Evolutionary conservation across 139 green algal genomes (phyloP), one percentile per base, ranked within the genome.

Genomic region (Volvox africanus): DNA sequence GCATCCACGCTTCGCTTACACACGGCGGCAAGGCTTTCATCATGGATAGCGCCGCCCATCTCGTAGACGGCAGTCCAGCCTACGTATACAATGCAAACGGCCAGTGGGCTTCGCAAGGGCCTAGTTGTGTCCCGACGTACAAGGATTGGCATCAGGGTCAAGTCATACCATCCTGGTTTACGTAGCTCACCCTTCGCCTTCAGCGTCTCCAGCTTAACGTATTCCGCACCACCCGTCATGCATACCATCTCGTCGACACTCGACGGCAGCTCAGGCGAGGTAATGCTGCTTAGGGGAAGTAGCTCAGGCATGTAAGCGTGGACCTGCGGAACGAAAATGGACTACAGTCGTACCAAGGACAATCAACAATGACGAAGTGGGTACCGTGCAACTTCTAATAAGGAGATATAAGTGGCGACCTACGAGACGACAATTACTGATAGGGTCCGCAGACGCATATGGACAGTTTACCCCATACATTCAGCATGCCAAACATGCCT

Each of bases 261-360:
- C 32, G 88, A 85, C 20, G 92, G 92, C 19, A 82, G 61, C 76
- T 65, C 73, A 55, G 92, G 81, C 85, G 82, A 68, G 77, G 93
- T 93, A 26, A 97, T 92, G 20, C 93, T 61, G 62, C 22, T 87
- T 0, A 91, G 35, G 3, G 88, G 76, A 19, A 96, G 89, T 17
- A 82, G 91, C 65, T 93, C 90, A 14, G 95, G 95, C 89, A 98
- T 88, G 93, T 98, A 98, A 19, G 94, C 92, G 83, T 94, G 88
- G 26, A 98, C 92, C 96, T 97, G 94, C 44, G 24, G 71, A 36
- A 6, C 21, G 24, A 73, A 28, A 73, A 73, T 16, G 65, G 2
- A 12, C 65, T 55, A 9, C 44, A 55, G 44, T 5, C 44, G 5
- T 55, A 55, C 44, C 44, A 55, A 55, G 44, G 44, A 55, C 44